Base-by-base conservation (phyloP, 2,329 filamentous ascomycete genomes). In the Alternaria viburni region DNA sequence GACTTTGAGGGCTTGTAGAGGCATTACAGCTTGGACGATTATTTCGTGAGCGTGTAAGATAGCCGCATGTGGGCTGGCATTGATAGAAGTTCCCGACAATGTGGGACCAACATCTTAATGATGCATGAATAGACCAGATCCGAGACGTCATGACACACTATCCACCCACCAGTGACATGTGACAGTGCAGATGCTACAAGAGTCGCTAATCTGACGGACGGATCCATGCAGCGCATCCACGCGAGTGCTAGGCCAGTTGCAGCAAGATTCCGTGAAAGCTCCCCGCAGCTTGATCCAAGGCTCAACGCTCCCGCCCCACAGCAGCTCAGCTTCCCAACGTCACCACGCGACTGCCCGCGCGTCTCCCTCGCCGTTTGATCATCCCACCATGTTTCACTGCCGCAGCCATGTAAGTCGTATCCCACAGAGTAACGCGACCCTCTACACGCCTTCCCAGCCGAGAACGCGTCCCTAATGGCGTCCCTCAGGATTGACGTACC, bases 1-100 rank as follows among this genome's bases (percentile, higher is more conserved):
- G 95, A 97, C 77, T 98, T 97, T 81, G 96, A 98, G 75, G 95
- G 93, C 74, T 93, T 98, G 86, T 98, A 91, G 69, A 72, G 41
- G 45, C 36, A 23, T 51, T 52, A 52, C 17, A 55, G 41, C 32
- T 17, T 43, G 21, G 55, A 54, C 46, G 57, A 51, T 55, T 26
- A 45, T 30, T 21, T 13, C 52, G 51, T 58, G 50, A 59, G 56
- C 50, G 45, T 72, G 72, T 71, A 72, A 57, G 62, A 70, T 67
- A 71, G 65, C 68, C 59, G 63, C 62, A 56, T 54, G 25, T 57
- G 47, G 55, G 62, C 65, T 66, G 62, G 65, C 69, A 72, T 70
- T 66, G 60, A 72, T 72, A 69, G 68, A 74, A 49, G 54, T 59
- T 59, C 64, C 59, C 65, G 26, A 54, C 44, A 62, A 36, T 43